These are phyloP conservation scores for Pelargonium cotyledonis DNA, from an alignment of 441 rosid species.

Conservation along the genomic window DNA sequence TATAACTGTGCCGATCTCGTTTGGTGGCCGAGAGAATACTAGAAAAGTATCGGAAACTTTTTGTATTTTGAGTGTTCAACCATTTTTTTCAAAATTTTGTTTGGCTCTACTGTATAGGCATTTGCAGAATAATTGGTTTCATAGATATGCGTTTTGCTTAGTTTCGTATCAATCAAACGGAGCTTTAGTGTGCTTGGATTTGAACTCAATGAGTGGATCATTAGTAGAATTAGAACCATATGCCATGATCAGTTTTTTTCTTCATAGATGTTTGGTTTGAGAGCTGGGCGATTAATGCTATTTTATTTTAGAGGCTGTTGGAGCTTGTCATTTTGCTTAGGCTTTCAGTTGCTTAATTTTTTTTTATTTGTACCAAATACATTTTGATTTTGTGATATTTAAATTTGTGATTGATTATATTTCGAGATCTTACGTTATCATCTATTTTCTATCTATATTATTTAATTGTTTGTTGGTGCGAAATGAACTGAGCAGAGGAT, in stretches of 20 bases:
- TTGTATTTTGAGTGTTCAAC: too few relatives aligned
- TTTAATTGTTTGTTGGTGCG: neutral
- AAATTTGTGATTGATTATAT: neutral
- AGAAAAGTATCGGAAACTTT: neutral
- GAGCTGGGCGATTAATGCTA: neutral
- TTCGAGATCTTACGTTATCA: neutral
- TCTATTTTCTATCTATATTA: neutral
- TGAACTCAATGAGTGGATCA: neutral
- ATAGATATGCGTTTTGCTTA: neutral
- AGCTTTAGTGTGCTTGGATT: neutral
- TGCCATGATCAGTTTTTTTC: neutral
- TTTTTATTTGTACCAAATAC: neutral
- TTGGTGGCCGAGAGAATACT: neutral
- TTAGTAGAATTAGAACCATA: neutral
- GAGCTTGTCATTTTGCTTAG: neutral
- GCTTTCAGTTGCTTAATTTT: neutral
- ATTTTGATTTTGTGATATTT: neutral
- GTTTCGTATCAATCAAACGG: neutral
- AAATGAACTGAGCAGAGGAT: slow-evolving; percentile 18
- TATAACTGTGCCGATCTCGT: neutral
- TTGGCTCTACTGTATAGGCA: neutral
- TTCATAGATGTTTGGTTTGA: neutral
- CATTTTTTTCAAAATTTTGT: too few relatives aligned
- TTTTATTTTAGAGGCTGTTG: neutral
- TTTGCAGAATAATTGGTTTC: neutral